Evolutionary conservation across 2,329 filamentous ascomycete species (phyloP).

Genomic region (Aspergillus arachidicola): DNA sequence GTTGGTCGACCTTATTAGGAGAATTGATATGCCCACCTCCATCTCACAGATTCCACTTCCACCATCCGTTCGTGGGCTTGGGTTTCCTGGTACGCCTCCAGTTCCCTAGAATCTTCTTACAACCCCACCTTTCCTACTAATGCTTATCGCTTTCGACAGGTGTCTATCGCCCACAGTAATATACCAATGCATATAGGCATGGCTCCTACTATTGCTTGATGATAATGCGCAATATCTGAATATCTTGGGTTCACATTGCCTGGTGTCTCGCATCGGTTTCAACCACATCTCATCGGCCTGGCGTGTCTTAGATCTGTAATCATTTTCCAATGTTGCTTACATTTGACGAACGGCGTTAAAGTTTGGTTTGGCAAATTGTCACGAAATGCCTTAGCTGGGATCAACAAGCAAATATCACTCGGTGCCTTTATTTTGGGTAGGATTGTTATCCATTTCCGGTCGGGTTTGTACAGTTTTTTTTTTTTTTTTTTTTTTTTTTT

Average conservation of each 20-base stretch:
- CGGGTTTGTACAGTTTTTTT: constrained; percentile 8
- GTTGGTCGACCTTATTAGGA: constrained; percentile 73
- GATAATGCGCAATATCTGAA: neutral
- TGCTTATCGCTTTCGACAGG: constrained; percentile 4
- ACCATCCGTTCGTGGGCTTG: constrained; percentile 34
- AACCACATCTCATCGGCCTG: constrained; percentile 1
- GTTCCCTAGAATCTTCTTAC: neutral
- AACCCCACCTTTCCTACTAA: constrained; percentile 5
- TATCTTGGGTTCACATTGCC: neutral
- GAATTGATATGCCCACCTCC: constrained; percentile 65
- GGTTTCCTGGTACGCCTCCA: constrained; percentile 37
- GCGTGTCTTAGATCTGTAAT: constrained; percentile 17
- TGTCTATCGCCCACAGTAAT: constrained; percentile 9
- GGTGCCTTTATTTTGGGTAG: neutral
- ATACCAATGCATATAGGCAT: neutral
- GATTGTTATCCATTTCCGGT: neutral
- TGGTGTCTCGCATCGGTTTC: constrained; percentile 1
- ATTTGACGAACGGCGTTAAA: constrained; percentile 26
- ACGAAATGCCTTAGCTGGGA: neutral
- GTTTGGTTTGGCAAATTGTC: constrained; percentile 11
- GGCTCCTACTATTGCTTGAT: neutral
- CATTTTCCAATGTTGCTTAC: constrained; percentile 18
- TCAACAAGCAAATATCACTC: neutral
- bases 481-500: neutral
- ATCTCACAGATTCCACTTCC: constrained; percentile 43